Evolutionary conservation across 1,139 yeast genomes (phyloP).

Genomic region (Schizosaccharomyces versatilis): DNA sequence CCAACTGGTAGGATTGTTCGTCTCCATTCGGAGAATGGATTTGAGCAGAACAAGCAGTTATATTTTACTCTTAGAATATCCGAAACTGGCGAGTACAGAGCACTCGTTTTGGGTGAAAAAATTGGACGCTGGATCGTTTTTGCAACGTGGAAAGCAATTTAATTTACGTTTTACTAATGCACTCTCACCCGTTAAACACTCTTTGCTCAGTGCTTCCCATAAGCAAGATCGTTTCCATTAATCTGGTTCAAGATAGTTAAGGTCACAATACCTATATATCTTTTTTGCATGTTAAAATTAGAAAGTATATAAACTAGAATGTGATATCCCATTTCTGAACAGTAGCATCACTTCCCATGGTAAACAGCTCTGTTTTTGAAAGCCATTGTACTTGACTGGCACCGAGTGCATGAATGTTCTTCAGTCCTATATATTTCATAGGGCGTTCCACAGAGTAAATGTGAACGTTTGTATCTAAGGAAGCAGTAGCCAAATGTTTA

Average conservation of each 20-base stretch:
- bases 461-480: constrained; percentile 61
- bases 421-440: constrained; percentile 44
- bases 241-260: too few relatives aligned
- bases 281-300: not conserved
- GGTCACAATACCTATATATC: not conserved
- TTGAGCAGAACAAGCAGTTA: too few relatives aligned
- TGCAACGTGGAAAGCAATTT: constrained; percentile 1
- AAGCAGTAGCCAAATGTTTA: constrained; percentile 50
- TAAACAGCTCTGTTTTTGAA: constrained; percentile 28
- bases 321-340: constrained; percentile 44
- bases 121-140: constrained; percentile 3
- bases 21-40: not conserved
- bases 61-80: not conserved
- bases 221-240: too few relatives aligned
- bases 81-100: constrained; percentile 2
- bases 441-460: constrained; percentile 65
- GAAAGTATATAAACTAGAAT: constrained; percentile 8
- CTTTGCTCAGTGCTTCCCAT: not conserved
- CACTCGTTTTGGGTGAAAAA: constrained; percentile 1
- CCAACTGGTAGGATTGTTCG: not conserved
- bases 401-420: constrained; percentile 79
- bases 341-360: constrained; percentile 66
- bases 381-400: constrained; percentile 57
- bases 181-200: not conserved
- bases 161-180: not conserved